These are phyloP conservation scores for sorghum (Sorghum bicolor) DNA, from an alignment of 176 grass and related monocot genomes.

Conservation along the genomic window Sorghum_bicolor_NCBIv3 NC_012870.2:51477501-51478000, in stretches of 20 bases:
- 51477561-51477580: neutral
- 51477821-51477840: neutral
- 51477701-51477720: conserved; percentile 55
- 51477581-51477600: neutral
- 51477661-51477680: conserved; percentile 30
- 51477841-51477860: neutral
- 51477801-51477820: conserved; percentile 40
- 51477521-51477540: neutral
- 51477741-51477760: conserved; percentile 75
- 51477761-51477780: conserved; percentile 68
- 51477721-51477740: conserved; percentile 81
- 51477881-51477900: neutral
- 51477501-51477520: neutral
- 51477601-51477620: neutral
- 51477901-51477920: neutral
- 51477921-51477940: neutral
- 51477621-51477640: neutral
- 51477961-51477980: neutral
- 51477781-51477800: conserved; percentile 62
- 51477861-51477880: neutral
- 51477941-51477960: neutral
- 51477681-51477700: conserved; percentile 29
- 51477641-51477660: neutral
- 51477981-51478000: neutral
- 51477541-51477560: neutral